Percentiles rank a stretch among this genome's conserved stretches.
These are phyloP conservation scores for Apiospora phragmitis DNA, from an alignment of 2,329 filamentous ascomycete species.

Conservation along the genomic window DNA sequence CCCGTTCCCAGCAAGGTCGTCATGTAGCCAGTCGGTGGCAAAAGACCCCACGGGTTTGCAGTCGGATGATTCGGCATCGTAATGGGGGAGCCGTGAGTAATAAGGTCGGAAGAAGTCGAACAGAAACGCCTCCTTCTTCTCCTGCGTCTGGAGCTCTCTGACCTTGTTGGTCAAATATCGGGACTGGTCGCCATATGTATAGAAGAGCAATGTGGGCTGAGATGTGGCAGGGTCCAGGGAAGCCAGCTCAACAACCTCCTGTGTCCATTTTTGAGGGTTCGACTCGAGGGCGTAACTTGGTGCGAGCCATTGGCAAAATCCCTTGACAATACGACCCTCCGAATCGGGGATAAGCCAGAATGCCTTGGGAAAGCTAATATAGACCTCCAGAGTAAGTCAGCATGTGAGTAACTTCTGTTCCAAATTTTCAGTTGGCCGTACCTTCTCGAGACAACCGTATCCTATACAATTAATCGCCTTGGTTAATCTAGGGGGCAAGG, in stretches of 20 bases:
- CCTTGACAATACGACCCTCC: conserved; percentile 48
- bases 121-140: conserved; percentile 55
- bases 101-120: conserved; percentile 74
- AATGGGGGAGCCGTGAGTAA: conserved; percentile 73
- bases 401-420: conserved; percentile 18
- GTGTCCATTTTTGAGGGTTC: conserved; percentile 68
- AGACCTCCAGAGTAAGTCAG: conserved; percentile 37
- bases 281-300: conserved; percentile 65
- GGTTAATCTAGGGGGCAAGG: conserved; percentile 56
- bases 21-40: conserved; percentile 76
- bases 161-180: conserved; percentile 50
- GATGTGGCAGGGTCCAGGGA: conserved; percentile 57
- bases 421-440: conserved; percentile 27
- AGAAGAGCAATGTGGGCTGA: conserved; percentile 86
- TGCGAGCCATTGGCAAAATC: conserved; percentile 75
- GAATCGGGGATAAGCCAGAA: conserved; percentile 64
- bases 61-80: conserved; percentile 48
- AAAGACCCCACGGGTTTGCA: conserved; percentile 66
- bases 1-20: conserved; percentile 78
- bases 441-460: conserved; percentile 73
- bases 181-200: conserved; percentile 67
- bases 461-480: conserved; percentile 64
- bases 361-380: conserved; percentile 70
- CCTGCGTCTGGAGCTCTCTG: conserved; percentile 40
- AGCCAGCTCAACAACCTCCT: conserved; percentile 76